Base-by-base conservation (phyloP, 768 basidiomycete species). In the Mrakia gelida region DNA sequence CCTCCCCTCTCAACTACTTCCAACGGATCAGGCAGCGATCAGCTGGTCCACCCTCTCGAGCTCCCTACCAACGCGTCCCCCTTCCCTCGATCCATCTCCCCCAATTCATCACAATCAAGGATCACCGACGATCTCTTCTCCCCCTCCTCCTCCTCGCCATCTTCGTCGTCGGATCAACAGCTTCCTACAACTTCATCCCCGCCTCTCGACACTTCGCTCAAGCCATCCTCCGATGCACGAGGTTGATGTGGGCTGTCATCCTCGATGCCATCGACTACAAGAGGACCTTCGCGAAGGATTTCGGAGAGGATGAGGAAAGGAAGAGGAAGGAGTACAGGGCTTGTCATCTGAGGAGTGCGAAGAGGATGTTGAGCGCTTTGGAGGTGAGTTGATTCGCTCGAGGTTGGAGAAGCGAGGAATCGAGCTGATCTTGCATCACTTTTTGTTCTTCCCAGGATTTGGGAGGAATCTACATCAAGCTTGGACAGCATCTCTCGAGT, bases 301-400 rank as follows among this genome's bases (percentile, higher is more conserved):
- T 54, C 21, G 56, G 38, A 34, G 76, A 62, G 10, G 45, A 68
- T n/a, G 73, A 54, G 34, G 71, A 82, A 83, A 91, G 93, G 86
- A 92, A 92, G 85, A 80, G 85, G 78, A 73, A 79, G 91, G 89
- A 7, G 90, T 92, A 84, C 85, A 86, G 88, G 21, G 86, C 89
- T 45, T 96, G 94, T 84, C 96, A 99, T 85, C 88, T 85, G 71
- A 88, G 94, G 67, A 95, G 93, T 82, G 94, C 94, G 10, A 83
- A 86, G 75, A 87, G 94, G 76, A 89, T 97, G 59, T 85, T 95
- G 80, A 88, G 88, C 79, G 93, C 94, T n/a, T 86, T 98, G 65
- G 87, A 95, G 73, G 73, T 74, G 61, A n/a, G 56, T 52, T 45
- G 41, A 81, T 77, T 90, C 92, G 92, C 26, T 94, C 32, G 94